Evolutionary conservation across 257 asterid species (phyloP).

Genomic region (Solanum ossicruentum): DNA sequence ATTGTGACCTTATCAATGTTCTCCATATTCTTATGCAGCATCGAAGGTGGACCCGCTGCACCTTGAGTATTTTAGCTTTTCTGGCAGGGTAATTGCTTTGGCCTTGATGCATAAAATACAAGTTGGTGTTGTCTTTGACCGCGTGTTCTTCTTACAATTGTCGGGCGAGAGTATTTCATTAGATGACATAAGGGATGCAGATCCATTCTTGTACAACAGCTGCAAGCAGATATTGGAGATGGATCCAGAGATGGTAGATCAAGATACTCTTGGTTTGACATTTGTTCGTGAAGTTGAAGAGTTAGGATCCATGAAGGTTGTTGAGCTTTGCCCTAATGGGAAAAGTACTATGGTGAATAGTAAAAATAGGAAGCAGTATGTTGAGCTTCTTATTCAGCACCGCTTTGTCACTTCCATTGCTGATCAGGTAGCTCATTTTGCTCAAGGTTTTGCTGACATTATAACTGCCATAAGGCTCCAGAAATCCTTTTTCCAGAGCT

Average conservation of each 20-base stretch:
- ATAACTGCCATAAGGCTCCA: slow-evolving; percentile 22
- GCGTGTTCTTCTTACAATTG: slow-evolving; percentile 62
- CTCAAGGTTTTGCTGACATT: slow-evolving; percentile 64
- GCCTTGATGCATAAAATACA: slow-evolving; percentile 91
- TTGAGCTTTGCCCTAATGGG: slow-evolving; percentile 73
- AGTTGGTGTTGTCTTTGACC: slow-evolving; percentile 85
- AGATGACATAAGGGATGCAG: slow-evolving; percentile 81
- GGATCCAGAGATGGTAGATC: slow-evolving; percentile 76
- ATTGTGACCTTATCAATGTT: background rate
- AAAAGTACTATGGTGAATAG: slow-evolving; percentile 53
- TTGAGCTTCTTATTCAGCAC: slow-evolving; percentile 59
- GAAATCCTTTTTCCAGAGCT: slow-evolving; percentile 53
- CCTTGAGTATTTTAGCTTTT: slow-evolving; percentile 71
- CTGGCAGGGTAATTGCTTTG: slow-evolving; percentile 85
- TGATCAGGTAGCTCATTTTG: slow-evolving; percentile 59
- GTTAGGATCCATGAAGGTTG: slow-evolving; percentile 61
- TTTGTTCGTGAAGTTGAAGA: slow-evolving; percentile 73
- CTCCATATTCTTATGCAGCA: slow-evolving; percentile 40
- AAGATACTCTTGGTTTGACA: slow-evolving; percentile 80
- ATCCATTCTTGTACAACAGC: slow-evolving; percentile 74
- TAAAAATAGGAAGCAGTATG: slow-evolving; percentile 60
- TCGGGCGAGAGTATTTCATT: slow-evolving; percentile 51
- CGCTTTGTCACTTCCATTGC: slow-evolving; percentile 56
- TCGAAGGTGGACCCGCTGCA: slow-evolving; percentile 88
- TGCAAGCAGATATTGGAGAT: slow-evolving; percentile 88